Conservation (phyloP, 441 rosid species). For the Erysimum cheiri region DNA sequence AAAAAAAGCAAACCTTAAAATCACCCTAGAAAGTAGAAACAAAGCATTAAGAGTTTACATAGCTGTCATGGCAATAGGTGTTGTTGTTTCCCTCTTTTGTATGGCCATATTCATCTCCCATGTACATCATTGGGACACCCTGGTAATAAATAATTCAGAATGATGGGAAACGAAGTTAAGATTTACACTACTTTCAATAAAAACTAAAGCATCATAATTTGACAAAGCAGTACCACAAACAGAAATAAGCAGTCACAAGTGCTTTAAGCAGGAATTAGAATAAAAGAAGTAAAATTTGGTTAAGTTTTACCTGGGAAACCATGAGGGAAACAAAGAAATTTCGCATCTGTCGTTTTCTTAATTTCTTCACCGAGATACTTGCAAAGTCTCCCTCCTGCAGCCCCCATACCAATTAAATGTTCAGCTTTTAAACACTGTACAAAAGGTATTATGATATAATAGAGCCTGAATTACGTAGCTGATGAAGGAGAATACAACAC, state of each 20-base stretch:
- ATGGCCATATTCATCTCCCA: conserved; percentile 99
- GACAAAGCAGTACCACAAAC: neutral
- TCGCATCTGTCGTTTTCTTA: conserved; percentile 92
- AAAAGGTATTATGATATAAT: conserved; percentile 12
- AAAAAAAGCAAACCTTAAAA: conserved; percentile 18
- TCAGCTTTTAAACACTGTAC: conserved; percentile 3
- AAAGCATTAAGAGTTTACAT: conserved; percentile 54
- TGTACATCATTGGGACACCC: conserved; percentile 97
- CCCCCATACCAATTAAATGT: conserved; percentile 31
- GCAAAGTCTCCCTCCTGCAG: conserved; percentile 88
- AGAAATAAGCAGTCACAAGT: neutral
- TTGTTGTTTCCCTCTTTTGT: conserved; percentile 98
- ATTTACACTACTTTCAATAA: neutral
- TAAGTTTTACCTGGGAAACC: conserved; percentile 88
- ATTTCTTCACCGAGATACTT: conserved; percentile 74
- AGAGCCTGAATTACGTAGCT: conserved; percentile 6
- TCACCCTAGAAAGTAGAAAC: conserved; percentile 26
- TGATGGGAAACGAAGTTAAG: conserved; percentile 7
- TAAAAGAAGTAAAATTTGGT: neutral
- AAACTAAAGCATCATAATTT: neutral
- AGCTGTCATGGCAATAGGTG: conserved; percentile 92
- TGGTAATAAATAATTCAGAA: conserved; percentile 46
- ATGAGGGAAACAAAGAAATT: conserved; percentile 92
- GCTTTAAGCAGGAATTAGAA: neutral
- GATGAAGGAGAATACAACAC: neutral